Base-by-base conservation (phyloP, 352 stramenopile species). In the Phytophthora kernoviae region DNA sequence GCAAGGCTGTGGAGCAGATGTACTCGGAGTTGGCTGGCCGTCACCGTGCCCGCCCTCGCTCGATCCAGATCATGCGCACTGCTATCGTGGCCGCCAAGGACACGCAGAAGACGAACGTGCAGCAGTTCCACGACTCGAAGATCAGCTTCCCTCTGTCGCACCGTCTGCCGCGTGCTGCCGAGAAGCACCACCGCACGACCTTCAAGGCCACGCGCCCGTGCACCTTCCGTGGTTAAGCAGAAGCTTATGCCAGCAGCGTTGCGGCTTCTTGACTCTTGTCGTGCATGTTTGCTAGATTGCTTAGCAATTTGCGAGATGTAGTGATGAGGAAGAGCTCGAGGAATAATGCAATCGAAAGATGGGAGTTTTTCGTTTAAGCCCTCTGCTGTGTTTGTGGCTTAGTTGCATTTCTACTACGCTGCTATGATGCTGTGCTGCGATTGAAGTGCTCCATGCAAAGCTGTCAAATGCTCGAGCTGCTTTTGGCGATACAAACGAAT, bases 41-140 rank as follows among this genome's bases (percentile, higher is more conserved):
- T 74, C 98, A 99, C 89, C 97, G 98, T 45, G 84, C 87, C 17
- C 96, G 98, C 66, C 93, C 94, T 63, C 91, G 96, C 75, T 99
- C 96, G 65, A 99, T 99, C 77, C 98, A 99, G 88, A 99, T 99
- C 81, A 99, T 99, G 86, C 89, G 97, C 71, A 99, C 98, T 39
- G 92, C 87, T 26, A 98, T 97, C 59, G 77, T 99, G 33, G 86
- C 91, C 32, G 86, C 91, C 58, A 97, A 97, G 81, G 95, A 99
- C 79, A 93, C 97, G 52, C 98, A 98, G 87, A 97, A 98, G 82
- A 51, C 77, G 34, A 98, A 97, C 80, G 91, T 97, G 58, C 91
- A 98, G 81, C 97, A 99, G 90, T 99, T 98, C 84, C 91, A 98
- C 77, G 81, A 98, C 77, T 82, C 70, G 53, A 93, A 97, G 50